phyloP scores from a whole-genome alignment of 2,329 filamentous ascomycete species.

The Claviceps spartinae region DNA sequence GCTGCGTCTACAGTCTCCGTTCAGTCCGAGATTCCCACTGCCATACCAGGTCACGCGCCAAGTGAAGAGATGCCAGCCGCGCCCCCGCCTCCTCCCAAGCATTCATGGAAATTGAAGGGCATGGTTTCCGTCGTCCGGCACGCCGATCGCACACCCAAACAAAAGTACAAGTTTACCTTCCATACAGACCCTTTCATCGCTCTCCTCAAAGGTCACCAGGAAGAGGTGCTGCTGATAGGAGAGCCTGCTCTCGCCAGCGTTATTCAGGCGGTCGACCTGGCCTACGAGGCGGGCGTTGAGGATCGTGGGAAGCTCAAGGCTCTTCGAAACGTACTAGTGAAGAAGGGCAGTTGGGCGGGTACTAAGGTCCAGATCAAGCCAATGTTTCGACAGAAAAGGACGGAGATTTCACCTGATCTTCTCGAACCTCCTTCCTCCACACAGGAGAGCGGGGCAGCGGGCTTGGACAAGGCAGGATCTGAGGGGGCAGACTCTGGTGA shows the following conservation, averaged over 20 bases:
- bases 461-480: conserved; percentile 9
- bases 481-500: conserved; percentile 7
- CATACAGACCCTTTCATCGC: conserved; percentile 94
- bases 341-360: conserved; percentile 86
- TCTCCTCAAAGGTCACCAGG: conserved; percentile 84
- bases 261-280: conserved; percentile 71
- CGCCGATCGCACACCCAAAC: conserved; percentile 93
- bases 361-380: conserved; percentile 99
- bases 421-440: conserved; percentile 20
- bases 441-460: conserved; percentile 17
- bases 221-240: conserved; percentile 88
- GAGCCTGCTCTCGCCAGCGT: conserved; percentile 83
- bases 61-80: conserved; percentile 32
- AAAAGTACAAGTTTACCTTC: conserved; percentile 99
- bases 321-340: conserved; percentile 73
- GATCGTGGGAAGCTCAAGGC: conserved; percentile 76
- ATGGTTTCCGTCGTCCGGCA: conserved; percentile 94
- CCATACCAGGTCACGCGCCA: conserved; percentile 8
- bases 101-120: conserved; percentile 95
- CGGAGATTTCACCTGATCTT: conserved; percentile 37
- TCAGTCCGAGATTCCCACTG: conserved; percentile 17
- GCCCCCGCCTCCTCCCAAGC: conserved; percentile 63
- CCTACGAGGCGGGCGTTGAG: conserved; percentile 66
- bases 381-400: conserved; percentile 87
- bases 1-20: conserved; percentile 25